Evolutionary conservation across 2,329 filamentous ascomycete genomes (phyloP), one percentile per base, ranked within the genome.

Genomic region (Cladobotryum protrusum): DNA sequence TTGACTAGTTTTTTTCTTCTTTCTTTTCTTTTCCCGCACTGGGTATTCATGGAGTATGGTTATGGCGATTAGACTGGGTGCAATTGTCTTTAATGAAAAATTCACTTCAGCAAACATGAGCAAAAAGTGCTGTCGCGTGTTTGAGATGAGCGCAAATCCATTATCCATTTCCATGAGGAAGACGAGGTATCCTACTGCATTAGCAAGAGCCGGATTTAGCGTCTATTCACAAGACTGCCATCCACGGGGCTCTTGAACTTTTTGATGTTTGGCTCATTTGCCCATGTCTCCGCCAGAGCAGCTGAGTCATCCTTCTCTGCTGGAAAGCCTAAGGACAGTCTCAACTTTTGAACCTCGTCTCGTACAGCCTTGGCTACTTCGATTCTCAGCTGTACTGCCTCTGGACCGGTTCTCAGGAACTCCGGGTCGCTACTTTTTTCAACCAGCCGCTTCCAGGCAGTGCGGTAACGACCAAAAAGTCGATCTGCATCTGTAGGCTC

Each of bases 211-310:
- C 44, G 42, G 43, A 40, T 51, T 59, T 52, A 68, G 49, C 64
- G 61, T 57, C 67, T 65, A 56, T 70, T 70, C 29, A 80, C 71
- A 48, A 76, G 61, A 56, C 77, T 78, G 35, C 73, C 75, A 48
- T 81, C 78, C 6, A 81, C 75, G 4, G 71, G 67, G 53, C 78
- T 82, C 63, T 69, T 75, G 58, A 75, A 79, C 49, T 67, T 72
- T 48, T 72, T 72, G 41, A 70, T 66, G 33, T 66, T 65, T 14
- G 72, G 74, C 53, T 80, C 77, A 44, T 70, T 70, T 2, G 78
- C 73, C 85, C 89, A 97, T 1, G 90, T 96, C 67, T 92, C 87
- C 0, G 87, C 89, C 24, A 91, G 69, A 8, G 83, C 86, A 43
- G 83, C 78, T 57, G 86, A 84, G 0, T 87, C 83, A 58, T 95